These are phyloP conservation scores for Stramenopiles sp. DNA, from an alignment of 352 stramenopile species.

Conservation along the genomic window DNA sequence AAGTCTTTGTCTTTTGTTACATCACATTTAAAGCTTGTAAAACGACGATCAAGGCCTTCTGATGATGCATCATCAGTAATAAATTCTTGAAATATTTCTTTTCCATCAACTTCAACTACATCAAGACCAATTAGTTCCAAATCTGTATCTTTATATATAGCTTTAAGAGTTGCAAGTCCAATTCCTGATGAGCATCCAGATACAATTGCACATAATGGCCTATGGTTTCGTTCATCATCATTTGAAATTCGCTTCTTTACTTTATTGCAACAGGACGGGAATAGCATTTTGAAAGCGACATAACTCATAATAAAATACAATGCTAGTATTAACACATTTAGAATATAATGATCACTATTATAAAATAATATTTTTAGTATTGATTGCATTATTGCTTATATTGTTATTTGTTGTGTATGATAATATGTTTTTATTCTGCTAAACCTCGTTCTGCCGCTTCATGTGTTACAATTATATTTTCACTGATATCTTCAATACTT, in stretches of 20 bases:
- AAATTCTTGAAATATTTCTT: no score
- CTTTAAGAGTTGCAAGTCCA: background rate
- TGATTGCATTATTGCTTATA: background rate
- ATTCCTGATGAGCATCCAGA: background rate
- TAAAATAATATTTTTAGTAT: background rate
- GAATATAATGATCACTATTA: background rate
- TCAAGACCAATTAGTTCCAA: background rate
- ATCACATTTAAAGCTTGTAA: background rate
- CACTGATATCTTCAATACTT: slow-evolving; percentile 56
- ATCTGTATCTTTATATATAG: background rate
- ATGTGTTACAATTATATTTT: slow-evolving; percentile 49
- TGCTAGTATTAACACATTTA: background rate
- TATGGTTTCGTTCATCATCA: no score
- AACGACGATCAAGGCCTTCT: background rate
- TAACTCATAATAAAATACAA: background rate
- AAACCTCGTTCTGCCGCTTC: slow-evolving; percentile 38
- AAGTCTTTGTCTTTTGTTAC: background rate
- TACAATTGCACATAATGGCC: background rate
- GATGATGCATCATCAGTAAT: background rate
- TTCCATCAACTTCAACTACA: no score
- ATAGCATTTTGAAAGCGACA: background rate
- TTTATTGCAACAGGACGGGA: background rate
- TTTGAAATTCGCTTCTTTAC: no score
- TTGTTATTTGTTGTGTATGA: background rate
- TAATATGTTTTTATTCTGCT: background rate